phyloP scores from a whole-genome alignment of 768 basidiomycete species.

The Cytidiella melzeri region DNA sequence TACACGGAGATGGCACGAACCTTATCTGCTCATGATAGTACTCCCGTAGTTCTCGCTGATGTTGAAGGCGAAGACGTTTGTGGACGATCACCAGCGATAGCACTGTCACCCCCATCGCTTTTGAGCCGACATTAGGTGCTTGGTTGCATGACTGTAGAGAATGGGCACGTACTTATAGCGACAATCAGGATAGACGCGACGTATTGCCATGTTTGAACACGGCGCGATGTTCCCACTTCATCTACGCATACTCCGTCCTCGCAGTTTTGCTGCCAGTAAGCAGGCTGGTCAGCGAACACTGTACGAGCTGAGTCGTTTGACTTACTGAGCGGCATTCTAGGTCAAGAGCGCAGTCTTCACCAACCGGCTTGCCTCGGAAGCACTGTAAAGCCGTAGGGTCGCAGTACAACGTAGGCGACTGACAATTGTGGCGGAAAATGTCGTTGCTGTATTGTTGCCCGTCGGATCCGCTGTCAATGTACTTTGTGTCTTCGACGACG shows the following conservation, averaged over 20 bases:
- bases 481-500: conserved; percentile 45
- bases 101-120: conserved; percentile 35
- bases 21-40: conserved; percentile 45
- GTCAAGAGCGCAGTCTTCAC: conserved; percentile 41
- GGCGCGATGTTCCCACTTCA: conserved; percentile 33
- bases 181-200: conserved; percentile 32
- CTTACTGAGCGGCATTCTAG: conserved; percentile 46
- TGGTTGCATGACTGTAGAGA: not conserved
- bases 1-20: conserved; percentile 10
- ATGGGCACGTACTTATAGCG: conserved; percentile 31
- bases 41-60: conserved; percentile 37
- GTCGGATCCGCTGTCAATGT: conserved; percentile 38
- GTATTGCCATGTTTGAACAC: conserved; percentile 40
- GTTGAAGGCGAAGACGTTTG: conserved; percentile 32
- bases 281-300: too few species aligned
- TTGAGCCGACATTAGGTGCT: not conserved
- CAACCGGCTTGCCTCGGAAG: conserved; percentile 36
- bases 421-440: conserved; percentile 57
- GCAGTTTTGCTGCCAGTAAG: conserved; percentile 26
- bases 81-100: conserved; percentile 35
- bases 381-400: conserved; percentile 40
- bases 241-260: conserved; percentile 23
- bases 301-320: too few species aligned
- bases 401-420: conserved; percentile 47
- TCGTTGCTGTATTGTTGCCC: conserved; percentile 38